Evolutionary conservation across 352 stramenopile species (phyloP), one percentile per base, ranked within the genome.

Genomic region (Blastocystis sp.): DNA sequence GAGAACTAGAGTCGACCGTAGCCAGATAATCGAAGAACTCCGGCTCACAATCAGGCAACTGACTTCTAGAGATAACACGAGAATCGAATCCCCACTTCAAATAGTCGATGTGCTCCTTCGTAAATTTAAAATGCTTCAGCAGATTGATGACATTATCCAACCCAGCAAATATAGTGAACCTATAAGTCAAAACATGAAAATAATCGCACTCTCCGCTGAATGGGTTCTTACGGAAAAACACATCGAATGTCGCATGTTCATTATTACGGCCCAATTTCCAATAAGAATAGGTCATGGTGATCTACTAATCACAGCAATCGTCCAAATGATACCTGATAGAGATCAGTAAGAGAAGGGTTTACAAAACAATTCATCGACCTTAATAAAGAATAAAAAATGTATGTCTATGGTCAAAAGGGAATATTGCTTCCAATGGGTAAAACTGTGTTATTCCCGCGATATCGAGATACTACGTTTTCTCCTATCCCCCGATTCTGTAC

Each of bases 151-250:
- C 91, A 90, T 98, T 95, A 90, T 97, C 94, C 45, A 97, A 91
- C 3, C 96, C 96, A 45, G 94, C 95, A 90, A 98, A 98, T 41
- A 98, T 93, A 68, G 94, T 97, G 92, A 97, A 98, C 50, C 66
- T 78, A 78, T 13, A 39, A 11, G 20, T 55, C 30, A 78, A 54
- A 8, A 18, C 3, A 20, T 24, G 56, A n/a, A 16, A 6, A 11
- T 24, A n/a, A 13, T 9, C 9, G 16, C 18, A 87, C 90, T 98
- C 95, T 69, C 97, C 97, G 75, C 98, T 92, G 92, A 99, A 99
- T 13, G 97, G 97, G 92, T 98, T 98, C 92, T 99, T 99, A 66
- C 97, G 95, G 93, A 99, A 99, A 92, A 98, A 99, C 3, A 99
- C 91, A 73, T 98, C 95, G 75, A 98, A 98, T 39, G 97, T 95